Evolutionary conservation across 495 filamentous ascomycete species (phyloP).

Genomic region (Clavariopsis aquatica): DNA sequence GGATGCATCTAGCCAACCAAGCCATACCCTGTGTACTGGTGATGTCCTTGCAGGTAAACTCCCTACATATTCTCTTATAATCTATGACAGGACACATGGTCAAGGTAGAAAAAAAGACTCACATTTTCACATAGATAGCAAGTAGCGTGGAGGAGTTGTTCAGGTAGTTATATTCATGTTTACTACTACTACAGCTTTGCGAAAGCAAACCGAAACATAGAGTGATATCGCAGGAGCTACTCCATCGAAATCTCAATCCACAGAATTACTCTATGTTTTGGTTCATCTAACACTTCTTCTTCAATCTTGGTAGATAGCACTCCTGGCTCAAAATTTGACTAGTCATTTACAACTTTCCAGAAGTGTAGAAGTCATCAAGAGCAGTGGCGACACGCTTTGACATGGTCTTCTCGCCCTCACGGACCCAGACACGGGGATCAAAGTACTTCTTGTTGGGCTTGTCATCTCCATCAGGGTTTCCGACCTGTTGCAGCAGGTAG

Average conservation of each 20-base stretch:
- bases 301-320: not conserved
- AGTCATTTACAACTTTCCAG: slow-evolving; percentile 68
- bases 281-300: not conserved
- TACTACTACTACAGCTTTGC: not conserved
- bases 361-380: slow-evolving; percentile 88
- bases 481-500: slow-evolving; percentile 79
- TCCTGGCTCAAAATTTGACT: not conserved
- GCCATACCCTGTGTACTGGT: too few relatives aligned
- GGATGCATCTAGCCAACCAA: too few relatives aligned
- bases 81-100: too few relatives aligned
- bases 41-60: too few relatives aligned
- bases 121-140: not conserved
- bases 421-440: slow-evolving; percentile 80
- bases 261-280: not conserved
- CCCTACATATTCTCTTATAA: too few relatives aligned
- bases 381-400: slow-evolving; percentile 73
- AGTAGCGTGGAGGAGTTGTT: not conserved
- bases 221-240: not conserved
- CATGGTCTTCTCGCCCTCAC: slow-evolving; percentile 98
- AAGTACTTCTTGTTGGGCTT: slow-evolving; percentile 99
- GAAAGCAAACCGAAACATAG: not conserved
- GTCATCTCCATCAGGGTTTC: slow-evolving; percentile 91
- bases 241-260: not conserved
- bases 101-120: not conserved
- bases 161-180: not conserved